These are phyloP conservation scores for Fusarium sp. DNA, from an alignment of 2,329 filamentous ascomycete species.

Conservation along the genomic window DNA sequence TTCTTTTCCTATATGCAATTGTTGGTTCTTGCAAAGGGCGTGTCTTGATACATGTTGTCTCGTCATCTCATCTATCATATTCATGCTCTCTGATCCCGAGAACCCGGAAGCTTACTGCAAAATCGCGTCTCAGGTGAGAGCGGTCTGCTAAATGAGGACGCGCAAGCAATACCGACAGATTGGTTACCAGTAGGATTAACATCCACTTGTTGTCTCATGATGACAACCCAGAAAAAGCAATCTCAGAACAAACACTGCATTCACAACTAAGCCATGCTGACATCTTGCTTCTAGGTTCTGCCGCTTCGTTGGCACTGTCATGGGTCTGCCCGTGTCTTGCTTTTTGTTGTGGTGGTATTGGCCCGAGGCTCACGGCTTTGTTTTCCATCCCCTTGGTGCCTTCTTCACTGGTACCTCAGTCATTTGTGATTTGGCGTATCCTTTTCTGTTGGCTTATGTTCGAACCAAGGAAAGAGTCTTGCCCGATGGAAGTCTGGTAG, in stretches of 20 bases:
- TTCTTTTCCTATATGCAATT: slow-evolving; percentile 39
- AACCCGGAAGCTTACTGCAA: slow-evolving; percentile 12
- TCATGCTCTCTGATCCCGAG: slow-evolving; percentile 4
- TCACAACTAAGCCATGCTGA: slow-evolving; percentile 20
- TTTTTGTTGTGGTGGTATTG: slow-evolving; percentile 61
- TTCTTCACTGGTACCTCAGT: slow-evolving; percentile 56
- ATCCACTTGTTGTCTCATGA: neutral
- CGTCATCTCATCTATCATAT: neutral
- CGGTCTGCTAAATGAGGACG: neutral
- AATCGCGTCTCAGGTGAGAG: slow-evolving; percentile 25
- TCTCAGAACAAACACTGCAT: neutral
- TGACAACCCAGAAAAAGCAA: slow-evolving; percentile 3
- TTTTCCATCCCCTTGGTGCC: slow-evolving; percentile 56
- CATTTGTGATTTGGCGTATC: slow-evolving; percentile 59
- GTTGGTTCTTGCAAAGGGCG: slow-evolving; percentile 18
- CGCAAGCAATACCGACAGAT: neutral
- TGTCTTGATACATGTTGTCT: slow-evolving; percentile 20
- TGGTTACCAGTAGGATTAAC: neutral
- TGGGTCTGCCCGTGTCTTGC: slow-evolving; percentile 55
- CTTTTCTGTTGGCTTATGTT: slow-evolving; percentile 56
- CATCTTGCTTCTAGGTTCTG: slow-evolving; percentile 53
- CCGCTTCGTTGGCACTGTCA: slow-evolving; percentile 56
- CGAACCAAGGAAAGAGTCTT: slow-evolving; percentile 54
- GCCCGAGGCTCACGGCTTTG: slow-evolving; percentile 63
- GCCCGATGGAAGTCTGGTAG: slow-evolving; percentile 53